Percentiles rank a stretch among this genome's conserved stretches.
Evolutionary conservation across 1,284 basidiomycete species (phyloP).

Genomic region (Microbotryum scabiosae): DNA sequence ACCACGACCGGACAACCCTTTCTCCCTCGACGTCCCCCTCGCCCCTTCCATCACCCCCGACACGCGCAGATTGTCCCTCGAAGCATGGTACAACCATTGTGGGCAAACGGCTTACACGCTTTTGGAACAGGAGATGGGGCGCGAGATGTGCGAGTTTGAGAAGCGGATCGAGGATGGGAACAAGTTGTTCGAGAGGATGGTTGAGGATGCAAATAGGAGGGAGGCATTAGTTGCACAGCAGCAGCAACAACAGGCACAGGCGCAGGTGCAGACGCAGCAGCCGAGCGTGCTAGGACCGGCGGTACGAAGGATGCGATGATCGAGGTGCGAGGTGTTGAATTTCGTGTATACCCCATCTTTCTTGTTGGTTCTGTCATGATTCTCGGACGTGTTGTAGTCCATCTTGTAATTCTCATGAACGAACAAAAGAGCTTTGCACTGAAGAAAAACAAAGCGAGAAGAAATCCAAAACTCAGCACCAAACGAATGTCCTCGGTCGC

Average conservation of each 20-base stretch:
- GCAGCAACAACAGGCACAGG: conserved; percentile 1
- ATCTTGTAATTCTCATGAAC: no score
- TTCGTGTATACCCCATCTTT: background rate
- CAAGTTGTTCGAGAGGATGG: conserved; percentile 1
- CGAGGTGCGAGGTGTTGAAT: background rate
- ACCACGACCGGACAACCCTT: conserved; percentile 1
- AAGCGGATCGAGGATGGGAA: conserved; percentile 1
- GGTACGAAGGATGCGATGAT: background rate
- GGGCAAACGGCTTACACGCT: background rate
- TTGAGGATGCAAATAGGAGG: conserved; percentile 6
- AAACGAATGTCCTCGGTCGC: no score
- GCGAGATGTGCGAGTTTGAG: background rate
- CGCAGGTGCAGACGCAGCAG: background rate
- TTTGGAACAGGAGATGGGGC: background rate
- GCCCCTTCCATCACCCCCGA: conserved; percentile 2
- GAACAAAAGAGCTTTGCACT: no score
- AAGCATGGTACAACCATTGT: conserved; percentile 10
- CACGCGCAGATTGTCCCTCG: conserved; percentile 2
- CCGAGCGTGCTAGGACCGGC: background rate
- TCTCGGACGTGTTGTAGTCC: background rate
- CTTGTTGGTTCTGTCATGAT: background rate
- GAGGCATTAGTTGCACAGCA: background rate
- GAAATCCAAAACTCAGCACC: no score
- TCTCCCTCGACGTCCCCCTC: conserved; percentile 4
- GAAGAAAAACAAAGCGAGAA: no score